phyloP scores from a whole-genome alignment of 2,329 filamentous ascomycete species.

The Aspergillus ochraceus region DNA sequence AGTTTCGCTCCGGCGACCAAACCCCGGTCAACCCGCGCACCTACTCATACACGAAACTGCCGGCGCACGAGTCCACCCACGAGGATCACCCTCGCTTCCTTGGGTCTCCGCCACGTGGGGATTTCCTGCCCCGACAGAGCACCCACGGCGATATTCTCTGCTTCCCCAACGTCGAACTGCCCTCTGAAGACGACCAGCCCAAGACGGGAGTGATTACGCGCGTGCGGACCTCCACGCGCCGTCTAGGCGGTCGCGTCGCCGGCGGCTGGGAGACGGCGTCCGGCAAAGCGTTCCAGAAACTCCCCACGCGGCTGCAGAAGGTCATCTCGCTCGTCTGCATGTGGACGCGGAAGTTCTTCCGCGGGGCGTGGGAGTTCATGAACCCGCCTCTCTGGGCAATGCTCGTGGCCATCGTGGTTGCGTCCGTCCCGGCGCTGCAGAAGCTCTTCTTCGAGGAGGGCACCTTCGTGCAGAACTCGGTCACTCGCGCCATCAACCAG shows the following conservation, averaged over 20 bases:
- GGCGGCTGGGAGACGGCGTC: slow-evolving; percentile 24
- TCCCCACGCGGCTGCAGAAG: slow-evolving; percentile 57
- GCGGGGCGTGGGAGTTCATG: slow-evolving; percentile 89
- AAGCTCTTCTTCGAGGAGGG: slow-evolving; percentile 82
- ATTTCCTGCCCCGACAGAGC: slow-evolving; percentile 40
- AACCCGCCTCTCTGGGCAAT: slow-evolving; percentile 98
- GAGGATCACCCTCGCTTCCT: slow-evolving; percentile 25
- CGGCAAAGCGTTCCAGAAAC: slow-evolving; percentile 43
- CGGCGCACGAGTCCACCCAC: slow-evolving; percentile 23
- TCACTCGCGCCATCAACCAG: slow-evolving; percentile 82
- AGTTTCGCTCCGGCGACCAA: slow-evolving; percentile 40
- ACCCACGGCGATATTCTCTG: slow-evolving; percentile 59
- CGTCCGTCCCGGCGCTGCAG: slow-evolving; percentile 81
- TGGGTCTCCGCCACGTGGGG: slow-evolving; percentile 33
- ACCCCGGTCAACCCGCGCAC: slow-evolving; percentile 38
- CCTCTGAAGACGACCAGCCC: slow-evolving; percentile 24
- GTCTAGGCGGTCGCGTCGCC: slow-evolving; percentile 18
- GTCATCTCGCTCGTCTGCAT: slow-evolving; percentile 45
- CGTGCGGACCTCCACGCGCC: slow-evolving; percentile 24
- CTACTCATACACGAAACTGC: slow-evolving; percentile 38
- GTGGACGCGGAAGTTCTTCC: slow-evolving; percentile 53
- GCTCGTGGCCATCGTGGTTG: slow-evolving; percentile 85
- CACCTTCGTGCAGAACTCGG: slow-evolving; percentile 88
- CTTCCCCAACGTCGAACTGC: slow-evolving; percentile 49
- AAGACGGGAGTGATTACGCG: slow-evolving; percentile 32